Evolutionary conservation across 164 flowering plant species (phyloP), one percentile per base, ranked within the genome.

Genomic region (Tetrastigma voinierianum): DNA sequence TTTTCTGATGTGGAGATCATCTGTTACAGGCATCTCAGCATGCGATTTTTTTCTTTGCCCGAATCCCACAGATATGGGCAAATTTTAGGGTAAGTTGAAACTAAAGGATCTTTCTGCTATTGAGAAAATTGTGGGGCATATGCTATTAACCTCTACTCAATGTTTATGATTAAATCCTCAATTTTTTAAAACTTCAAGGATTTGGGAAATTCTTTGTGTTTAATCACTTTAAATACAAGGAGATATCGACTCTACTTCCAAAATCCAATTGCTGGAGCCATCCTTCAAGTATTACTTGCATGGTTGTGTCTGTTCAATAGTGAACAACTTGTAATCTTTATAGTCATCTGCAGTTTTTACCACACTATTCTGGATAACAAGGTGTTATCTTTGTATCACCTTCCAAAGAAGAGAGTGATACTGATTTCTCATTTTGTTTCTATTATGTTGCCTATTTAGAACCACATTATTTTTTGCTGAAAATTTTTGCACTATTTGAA

Each of bases 61-160:
- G 90, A 78, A 78, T 92, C 52, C 99, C 99, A 45, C 99, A 95
- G 71, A 92, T 95, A 70, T 89, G 91, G 94, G 62, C 77, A 67
- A 95, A 90, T 71, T 90, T 82, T 70, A 82, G 74, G 68, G 99
- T 90, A 82, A 84, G 93, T 82, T 65, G 40, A 52, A 51, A 14
- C 44, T 45, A 55, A 66, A 53, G 52, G 51, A 43, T 46, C 25
- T 53, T 53, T 62, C 10, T 48, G 44, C 62, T 57, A 63, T 53
- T 11, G 25, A 21, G 40, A 16, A n/a, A 45, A 45, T 45, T 12
- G 64, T 1, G 16, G 45, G 16, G 5, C 1, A 18, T 32, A 10
- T 18, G 46, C 40, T 19, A 17, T 53, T 24, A 18, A 15, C 44
- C 49, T 14, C 8, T 44, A 6, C 9, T 54, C 32, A 44, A 46